Evolutionary conservation across 1,284 basidiomycete species (phyloP).

Genomic region (Anthracocystis walkeri): DNA sequence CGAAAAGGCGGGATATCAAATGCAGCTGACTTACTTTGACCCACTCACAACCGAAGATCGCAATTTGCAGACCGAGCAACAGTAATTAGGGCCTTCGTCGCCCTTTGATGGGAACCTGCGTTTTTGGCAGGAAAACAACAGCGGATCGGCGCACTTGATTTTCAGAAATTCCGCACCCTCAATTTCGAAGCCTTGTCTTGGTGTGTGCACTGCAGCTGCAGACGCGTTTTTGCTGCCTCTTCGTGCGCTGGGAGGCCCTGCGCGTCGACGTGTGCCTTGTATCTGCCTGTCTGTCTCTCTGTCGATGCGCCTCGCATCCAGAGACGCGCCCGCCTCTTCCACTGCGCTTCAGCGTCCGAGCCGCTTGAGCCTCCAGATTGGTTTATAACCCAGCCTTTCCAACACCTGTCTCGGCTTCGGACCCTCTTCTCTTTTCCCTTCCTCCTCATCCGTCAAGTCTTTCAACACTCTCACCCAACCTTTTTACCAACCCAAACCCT

Average conservation of each 20-base stretch:
- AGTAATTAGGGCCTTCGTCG: slow-evolving; percentile 26
- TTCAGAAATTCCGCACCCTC: slow-evolving; percentile 14
- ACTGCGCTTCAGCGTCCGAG: not conserved
- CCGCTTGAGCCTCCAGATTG: slow-evolving; percentile 7
- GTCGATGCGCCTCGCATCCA: slow-evolving; percentile 7
- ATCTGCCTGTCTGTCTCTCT: not conserved
- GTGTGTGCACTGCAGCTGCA: not conserved
- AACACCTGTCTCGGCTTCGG: slow-evolving; percentile 9
- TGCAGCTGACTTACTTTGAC: not conserved
- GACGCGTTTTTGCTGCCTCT: slow-evolving; percentile 7
- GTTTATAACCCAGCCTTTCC: slow-evolving; percentile 49
- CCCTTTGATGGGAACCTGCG: slow-evolving; percentile 1
- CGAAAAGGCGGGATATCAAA: not conserved
- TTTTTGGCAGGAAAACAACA: not conserved
- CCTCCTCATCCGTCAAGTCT: slow-evolving; percentile 42
- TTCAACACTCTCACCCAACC: slow-evolving; percentile 19
- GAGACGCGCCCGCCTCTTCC: not conserved
- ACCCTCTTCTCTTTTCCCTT: slow-evolving; percentile 28
- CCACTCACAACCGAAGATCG: not conserved
- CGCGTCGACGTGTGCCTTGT: slow-evolving; percentile 5
- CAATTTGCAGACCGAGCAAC: not conserved
- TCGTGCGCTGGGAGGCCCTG: not conserved
- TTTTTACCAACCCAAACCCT: slow-evolving; percentile 18
- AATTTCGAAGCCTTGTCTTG: not conserved
- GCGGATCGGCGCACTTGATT: slow-evolving; percentile 12